A percentile compares a stretch with the other conserved stretches of the same genome.
Conservation (phyloP, 2,329 filamentous ascomycete genomes). For the Cadophora malorum region DNA sequence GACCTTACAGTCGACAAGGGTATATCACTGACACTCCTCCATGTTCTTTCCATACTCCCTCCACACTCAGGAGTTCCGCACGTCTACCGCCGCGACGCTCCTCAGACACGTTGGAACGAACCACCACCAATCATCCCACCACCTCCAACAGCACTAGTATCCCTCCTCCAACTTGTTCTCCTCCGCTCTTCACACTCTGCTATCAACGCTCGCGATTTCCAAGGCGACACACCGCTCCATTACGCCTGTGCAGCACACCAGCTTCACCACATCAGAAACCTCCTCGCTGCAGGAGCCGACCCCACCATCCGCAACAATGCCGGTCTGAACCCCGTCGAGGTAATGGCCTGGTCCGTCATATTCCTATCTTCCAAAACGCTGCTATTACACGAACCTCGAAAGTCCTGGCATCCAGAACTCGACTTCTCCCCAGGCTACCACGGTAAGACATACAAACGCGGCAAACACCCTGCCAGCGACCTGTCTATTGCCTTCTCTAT, state of each 20-base stretch:
- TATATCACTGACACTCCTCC: not conserved
- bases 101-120: not conserved
- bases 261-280: not conserved
- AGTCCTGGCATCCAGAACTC: not conserved
- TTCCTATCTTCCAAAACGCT: not conserved
- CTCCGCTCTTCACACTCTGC: not conserved
- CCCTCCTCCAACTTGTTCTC: not conserved
- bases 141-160: not conserved
- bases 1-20: not conserved
- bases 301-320: not conserved
- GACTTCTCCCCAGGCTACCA: not conserved
- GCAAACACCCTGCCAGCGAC: not conserved
- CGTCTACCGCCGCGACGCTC: not conserved
- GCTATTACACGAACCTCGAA: not conserved
- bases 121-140: not conserved
- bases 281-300: not conserved
- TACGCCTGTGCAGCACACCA: conserved; percentile 1
- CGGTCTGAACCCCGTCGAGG: not conserved
- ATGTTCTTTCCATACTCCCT: not conserved
- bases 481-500: not conserved
- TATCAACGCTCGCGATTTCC: not conserved
- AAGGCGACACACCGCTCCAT: not conserved
- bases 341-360: not conserved
- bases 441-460: not conserved
- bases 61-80: not conserved